Percentiles rank a stretch among this genome's conserved stretches.
phyloP scores from a whole-genome alignment of 805 yeast species.

The Kodamaea laetipori region DNA sequence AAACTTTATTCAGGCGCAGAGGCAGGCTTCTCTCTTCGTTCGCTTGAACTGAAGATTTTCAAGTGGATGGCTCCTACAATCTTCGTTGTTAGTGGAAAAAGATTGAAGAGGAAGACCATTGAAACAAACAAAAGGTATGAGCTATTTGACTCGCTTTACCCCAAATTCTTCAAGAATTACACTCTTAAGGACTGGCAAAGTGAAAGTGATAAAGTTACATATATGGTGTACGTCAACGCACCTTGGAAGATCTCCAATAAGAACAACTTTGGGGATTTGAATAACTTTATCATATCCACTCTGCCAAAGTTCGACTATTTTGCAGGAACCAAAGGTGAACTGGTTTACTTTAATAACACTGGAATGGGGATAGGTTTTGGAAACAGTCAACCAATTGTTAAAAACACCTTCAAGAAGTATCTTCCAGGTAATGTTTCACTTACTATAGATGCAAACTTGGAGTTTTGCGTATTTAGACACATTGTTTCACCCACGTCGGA shows the following conservation, averaged over 20 bases:
- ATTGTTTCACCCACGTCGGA: slow-evolving; percentile 53
- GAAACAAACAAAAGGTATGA: slow-evolving; percentile 48
- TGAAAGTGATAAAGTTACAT: slow-evolving; percentile 49
- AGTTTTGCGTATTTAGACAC: slow-evolving; percentile 79
- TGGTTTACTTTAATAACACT: slow-evolving; percentile 65
- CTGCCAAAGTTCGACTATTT: slow-evolving; percentile 65
- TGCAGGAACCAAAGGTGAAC: slow-evolving; percentile 28
- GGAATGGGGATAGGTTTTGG: slow-evolving; percentile 91
- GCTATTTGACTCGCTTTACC: slow-evolving; percentile 52
- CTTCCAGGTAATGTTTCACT: slow-evolving; percentile 78
- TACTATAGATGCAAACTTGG: slow-evolving; percentile 75
- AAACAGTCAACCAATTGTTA: slow-evolving; percentile 58
- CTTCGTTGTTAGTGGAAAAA: slow-evolving; percentile 65
- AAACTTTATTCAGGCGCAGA: slow-evolving; percentile 73
- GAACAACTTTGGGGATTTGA: slow-evolving; percentile 65
- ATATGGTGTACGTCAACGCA: slow-evolving; percentile 62
- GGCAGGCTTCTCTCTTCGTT: slow-evolving; percentile 84
- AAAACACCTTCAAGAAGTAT: slow-evolving; percentile 46
- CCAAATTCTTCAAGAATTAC: slow-evolving; percentile 30
- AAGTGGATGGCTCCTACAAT: slow-evolving; percentile 91
- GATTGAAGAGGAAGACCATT: slow-evolving; percentile 40
- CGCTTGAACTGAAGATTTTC: slow-evolving; percentile 79
- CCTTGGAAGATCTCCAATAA: slow-evolving; percentile 83
- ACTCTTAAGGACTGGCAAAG: slow-evolving; percentile 33
- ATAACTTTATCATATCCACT: slow-evolving; percentile 62